Evolutionary conservation across 305 asterid species (phyloP).

Genomic region (Fraxinus paxiana): DNA sequence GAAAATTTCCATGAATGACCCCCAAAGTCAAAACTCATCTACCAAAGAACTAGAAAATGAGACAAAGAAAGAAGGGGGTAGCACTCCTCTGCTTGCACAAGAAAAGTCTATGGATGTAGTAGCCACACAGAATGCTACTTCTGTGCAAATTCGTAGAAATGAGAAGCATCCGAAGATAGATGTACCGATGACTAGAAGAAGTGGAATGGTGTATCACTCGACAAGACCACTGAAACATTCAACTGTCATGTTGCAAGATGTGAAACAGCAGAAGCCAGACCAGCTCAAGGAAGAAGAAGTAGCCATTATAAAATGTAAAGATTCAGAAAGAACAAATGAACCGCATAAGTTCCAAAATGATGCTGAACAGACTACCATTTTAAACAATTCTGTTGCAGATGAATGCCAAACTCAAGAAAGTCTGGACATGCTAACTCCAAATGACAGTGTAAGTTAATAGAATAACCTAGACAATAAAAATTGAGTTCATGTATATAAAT

Average conservation of each 20-base stretch:
- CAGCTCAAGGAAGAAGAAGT: constrained; percentile 18
- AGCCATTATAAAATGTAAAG: neutral
- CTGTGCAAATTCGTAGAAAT: constrained; percentile 28
- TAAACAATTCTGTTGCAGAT: constrained; percentile 31
- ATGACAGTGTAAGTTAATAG: constrained; percentile 41
- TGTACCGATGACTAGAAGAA: constrained; percentile 33
- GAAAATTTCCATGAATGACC: constrained; percentile 27
- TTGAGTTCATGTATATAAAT: neutral
- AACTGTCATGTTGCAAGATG: constrained; percentile 35
- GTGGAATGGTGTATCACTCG: constrained; percentile 24
- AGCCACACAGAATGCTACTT: constrained; percentile 26
- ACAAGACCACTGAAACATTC: constrained; percentile 31
- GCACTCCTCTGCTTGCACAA: constrained; percentile 7
- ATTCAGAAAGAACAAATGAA: constrained; percentile 26
- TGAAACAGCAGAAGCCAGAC: constrained; percentile 38
- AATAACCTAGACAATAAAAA: neutral
- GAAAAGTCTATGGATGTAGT: constrained; percentile 33
- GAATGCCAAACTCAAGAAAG: constrained; percentile 25
- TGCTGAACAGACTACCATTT: constrained; percentile 24
- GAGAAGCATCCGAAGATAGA: constrained; percentile 45
- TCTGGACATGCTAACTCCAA: constrained; percentile 20
- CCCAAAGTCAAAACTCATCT: constrained; percentile 20
- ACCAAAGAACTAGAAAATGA: constrained; percentile 19
- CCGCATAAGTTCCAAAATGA: constrained; percentile 25
- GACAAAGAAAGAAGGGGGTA: constrained; percentile 12